These are phyloP conservation scores for Fomitopsis pinicola DNA, from an alignment of 1,284 basidiomycete species.

Conservation along the genomic window DNA sequence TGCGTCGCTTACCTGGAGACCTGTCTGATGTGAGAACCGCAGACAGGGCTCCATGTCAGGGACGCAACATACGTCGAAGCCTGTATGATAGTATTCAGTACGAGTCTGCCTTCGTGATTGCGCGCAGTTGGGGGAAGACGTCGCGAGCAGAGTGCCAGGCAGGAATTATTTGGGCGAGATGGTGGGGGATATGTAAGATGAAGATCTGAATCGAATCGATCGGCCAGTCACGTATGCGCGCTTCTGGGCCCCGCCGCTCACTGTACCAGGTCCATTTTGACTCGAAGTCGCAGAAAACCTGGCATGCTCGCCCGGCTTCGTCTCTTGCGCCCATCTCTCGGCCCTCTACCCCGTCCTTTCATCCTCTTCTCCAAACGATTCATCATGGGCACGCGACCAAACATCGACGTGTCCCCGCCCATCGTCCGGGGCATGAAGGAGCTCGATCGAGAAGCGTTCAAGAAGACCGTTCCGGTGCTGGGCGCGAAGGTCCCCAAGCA, in stretches of 20 bases:
- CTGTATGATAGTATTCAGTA: not conserved
- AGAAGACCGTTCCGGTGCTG: slow-evolving; percentile 58
- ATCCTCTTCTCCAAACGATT: not conserved
- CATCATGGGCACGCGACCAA: slow-evolving; percentile 18
- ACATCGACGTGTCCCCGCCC: slow-evolving; percentile 56
- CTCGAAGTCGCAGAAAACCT: not conserved
- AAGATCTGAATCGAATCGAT: not conserved
- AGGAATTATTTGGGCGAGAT: not conserved
- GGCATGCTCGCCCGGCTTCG: slow-evolving; percentile 16
- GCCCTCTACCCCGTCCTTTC: not conserved
- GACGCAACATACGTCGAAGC: not conserved
- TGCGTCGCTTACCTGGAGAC: not conserved
- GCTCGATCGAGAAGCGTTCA: slow-evolving; percentile 65
- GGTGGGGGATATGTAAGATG: no score
- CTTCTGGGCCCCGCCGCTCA: not conserved
- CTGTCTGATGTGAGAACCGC: not conserved
- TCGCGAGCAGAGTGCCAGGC: no score
- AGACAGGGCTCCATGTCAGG: not conserved
- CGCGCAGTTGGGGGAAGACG: no score
- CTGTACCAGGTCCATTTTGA: not conserved
- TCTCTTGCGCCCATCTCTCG: not conserved
- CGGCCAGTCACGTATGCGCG: not conserved
- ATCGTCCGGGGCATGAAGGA: slow-evolving; percentile 34
- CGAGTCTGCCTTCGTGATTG: no score
- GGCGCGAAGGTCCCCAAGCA: slow-evolving; percentile 59